phyloP scores from a whole-genome alignment of 352 stramenopile genomes.

The Pythium sukuiense region DNA sequence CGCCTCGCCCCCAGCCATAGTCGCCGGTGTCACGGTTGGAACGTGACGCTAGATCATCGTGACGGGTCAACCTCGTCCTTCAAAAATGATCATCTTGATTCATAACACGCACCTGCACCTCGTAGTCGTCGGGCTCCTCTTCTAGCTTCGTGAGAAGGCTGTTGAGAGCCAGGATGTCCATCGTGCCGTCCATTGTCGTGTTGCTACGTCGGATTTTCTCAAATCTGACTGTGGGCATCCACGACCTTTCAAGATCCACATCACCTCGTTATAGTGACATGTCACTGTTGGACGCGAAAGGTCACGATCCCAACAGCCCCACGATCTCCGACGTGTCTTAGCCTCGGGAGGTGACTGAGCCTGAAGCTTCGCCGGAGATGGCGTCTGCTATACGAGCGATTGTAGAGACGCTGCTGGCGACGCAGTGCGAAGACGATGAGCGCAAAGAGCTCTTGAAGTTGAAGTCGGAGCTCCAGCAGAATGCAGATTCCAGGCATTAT shows the following conservation, averaged over 20 bases:
- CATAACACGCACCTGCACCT: constrained; percentile 12
- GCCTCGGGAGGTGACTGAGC: neutral
- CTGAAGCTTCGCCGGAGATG: neutral
- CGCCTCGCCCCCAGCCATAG: constrained; percentile 27
- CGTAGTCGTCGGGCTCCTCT: constrained; percentile 18
- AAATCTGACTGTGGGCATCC: neutral
- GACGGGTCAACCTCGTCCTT: neutral
- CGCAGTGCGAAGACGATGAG: neutral
- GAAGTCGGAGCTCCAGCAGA: neutral
- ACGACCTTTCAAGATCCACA: constrained; percentile 27
- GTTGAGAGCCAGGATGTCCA: constrained; percentile 40
- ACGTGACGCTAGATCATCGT: constrained; percentile 6
- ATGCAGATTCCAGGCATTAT: neutral
- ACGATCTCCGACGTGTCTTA: neutral
- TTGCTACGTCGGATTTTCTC: neutral
- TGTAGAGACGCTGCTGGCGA: neutral
- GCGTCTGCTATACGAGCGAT: neutral
- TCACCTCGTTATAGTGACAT: constrained; percentile 9
- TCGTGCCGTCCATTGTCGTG: constrained; percentile 24
- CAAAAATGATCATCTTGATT: neutral
- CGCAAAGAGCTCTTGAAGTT: neutral
- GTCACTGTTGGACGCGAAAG: constrained; percentile 18
- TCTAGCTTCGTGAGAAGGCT: constrained; percentile 30
- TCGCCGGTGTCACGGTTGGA: constrained; percentile 32
- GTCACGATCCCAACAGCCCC: neutral